Evolutionary conservation across 2,329 filamentous ascomycete genomes (phyloP).

Genomic region (Cladophialophora exuberans): DNA sequence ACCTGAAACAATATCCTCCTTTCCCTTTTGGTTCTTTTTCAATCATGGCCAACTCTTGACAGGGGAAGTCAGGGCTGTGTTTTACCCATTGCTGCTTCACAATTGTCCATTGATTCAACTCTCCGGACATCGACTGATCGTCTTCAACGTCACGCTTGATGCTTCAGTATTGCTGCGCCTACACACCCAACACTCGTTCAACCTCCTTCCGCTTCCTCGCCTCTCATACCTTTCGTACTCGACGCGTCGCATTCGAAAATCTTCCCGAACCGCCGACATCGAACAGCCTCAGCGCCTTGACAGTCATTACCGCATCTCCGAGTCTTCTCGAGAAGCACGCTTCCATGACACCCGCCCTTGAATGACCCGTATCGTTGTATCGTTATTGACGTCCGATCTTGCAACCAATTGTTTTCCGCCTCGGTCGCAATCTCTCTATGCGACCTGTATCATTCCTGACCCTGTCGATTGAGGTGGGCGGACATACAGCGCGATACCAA

Average conservation of each 20-base stretch:
- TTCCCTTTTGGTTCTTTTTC: constrained; percentile 15
- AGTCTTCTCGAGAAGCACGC: constrained; percentile 1
- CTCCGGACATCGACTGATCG: constrained; percentile 2
- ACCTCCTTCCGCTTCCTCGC: not conserved
- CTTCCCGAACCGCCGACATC: not conserved
- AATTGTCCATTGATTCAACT: constrained; percentile 3
- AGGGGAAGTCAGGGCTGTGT: constrained; percentile 13
- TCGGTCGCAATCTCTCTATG: constrained; percentile 19
- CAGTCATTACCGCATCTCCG: constrained; percentile 30
- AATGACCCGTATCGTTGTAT: not conserved
- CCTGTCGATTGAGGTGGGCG: constrained; percentile 24
- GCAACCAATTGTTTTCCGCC: not conserved
- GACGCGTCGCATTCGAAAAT: constrained; percentile 7
- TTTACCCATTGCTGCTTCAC: constrained; percentile 11
- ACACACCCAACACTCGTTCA: constrained; percentile 14
- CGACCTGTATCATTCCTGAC: constrained; percentile 22
- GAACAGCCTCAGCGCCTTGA: constrained; percentile 10
- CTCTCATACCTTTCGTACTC: not conserved
- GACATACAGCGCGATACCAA: constrained; percentile 23
- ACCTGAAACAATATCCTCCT: constrained; percentile 18
- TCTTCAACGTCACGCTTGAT: constrained; percentile 9
- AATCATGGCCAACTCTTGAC: constrained; percentile 13
- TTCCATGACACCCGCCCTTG: not conserved
- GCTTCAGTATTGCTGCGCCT: constrained; percentile 12
- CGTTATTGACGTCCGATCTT: not conserved